Base-by-base conservation (phyloP, 2,329 filamentous ascomycete genomes). In the Chrysoporthe puriensis region DNA sequence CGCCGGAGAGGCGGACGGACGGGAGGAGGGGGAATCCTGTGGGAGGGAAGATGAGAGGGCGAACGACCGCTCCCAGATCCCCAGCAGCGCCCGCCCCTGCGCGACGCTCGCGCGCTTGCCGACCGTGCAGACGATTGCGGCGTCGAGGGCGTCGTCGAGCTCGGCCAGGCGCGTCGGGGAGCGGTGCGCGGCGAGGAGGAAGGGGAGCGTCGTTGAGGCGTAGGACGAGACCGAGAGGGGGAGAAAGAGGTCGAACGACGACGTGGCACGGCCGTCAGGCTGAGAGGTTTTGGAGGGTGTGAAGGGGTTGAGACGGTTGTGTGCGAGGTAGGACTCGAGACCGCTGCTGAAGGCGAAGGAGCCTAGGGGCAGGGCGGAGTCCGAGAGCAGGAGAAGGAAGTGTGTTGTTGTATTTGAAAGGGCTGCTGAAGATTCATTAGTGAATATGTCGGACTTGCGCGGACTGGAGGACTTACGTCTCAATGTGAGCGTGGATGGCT, bases 301-400 rank as follows among this genome's bases (percentile, higher is more conserved):
- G 57, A 67, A 40, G 63, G 57, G 5, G 62, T 59, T 63, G 71
- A 66, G 69, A 69, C 78, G 81, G 72, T 83, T 83, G 81, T 96
- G 92, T 3, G 90, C 90, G 21, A 94, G 87, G 77, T 91, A 95
- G 52, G 92, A 95, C 80, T 96, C 92, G 18, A 96, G 85, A 3
- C 92, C 92, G 72, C 88, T 91, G 81, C 89, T 92, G 81, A 95
- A 96, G 74, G 92, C 92, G 79, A 96, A 96, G n/a, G 92, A 93
- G 67, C 92, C 92, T 0, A 96, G 84, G 0, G 92, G 92, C 2
- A 96, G 86, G 16, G 91, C 91, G 1, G 92, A 94, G 81, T 96
- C 92, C 60, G 92, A 88, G 61, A 95, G 88, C 3, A 96, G 84
- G 43, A 95, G 86, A 48, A 94, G 86, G 71, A 91, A 90, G 78